Percentiles rank a stretch among this genome's conserved stretches.
These are phyloP conservation scores for Solanum hybrid DNA, from an alignment of 305 asterid genomes.

Conservation along the genomic window DNA sequence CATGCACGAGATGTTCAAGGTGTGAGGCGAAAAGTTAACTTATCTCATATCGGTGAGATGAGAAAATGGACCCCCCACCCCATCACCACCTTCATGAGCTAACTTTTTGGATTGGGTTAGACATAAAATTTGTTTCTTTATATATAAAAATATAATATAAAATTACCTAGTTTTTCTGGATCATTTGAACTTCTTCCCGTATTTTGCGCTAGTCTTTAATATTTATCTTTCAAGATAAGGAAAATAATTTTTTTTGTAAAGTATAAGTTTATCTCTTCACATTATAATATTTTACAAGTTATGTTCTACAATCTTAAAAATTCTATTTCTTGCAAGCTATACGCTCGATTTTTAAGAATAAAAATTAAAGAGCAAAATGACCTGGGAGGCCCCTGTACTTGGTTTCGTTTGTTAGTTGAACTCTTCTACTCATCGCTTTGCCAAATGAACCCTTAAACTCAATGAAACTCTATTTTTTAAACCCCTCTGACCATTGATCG, in stretches of 20 bases:
- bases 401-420: too few relatives aligned
- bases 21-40: neutral
- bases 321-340: too few relatives aligned
- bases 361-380: neutral
- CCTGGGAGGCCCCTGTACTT: too few relatives aligned
- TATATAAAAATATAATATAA: neutral
- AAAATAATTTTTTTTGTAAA: too few relatives aligned
- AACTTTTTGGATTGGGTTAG: too few relatives aligned
- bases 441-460: too few relatives aligned
- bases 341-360: rapidly evolving
- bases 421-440: too few relatives aligned
- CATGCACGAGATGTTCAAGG: neutral
- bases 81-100: neutral
- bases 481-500: too few relatives aligned
- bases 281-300: neutral
- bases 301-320: neutral
- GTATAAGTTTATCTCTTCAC: neutral
- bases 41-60: neutral
- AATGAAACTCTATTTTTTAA: too few relatives aligned
- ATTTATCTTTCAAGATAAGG: neutral
- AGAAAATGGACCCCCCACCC: neutral
- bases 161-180: neutral
- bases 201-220: neutral
- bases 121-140: too few relatives aligned
- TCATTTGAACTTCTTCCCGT: neutral